A percentile compares a stretch with the other conserved stretches of the same genome.
phyloP scores from a whole-genome alignment of 2,329 filamentous ascomycete species.

The Metarhizium humberi region DNA sequence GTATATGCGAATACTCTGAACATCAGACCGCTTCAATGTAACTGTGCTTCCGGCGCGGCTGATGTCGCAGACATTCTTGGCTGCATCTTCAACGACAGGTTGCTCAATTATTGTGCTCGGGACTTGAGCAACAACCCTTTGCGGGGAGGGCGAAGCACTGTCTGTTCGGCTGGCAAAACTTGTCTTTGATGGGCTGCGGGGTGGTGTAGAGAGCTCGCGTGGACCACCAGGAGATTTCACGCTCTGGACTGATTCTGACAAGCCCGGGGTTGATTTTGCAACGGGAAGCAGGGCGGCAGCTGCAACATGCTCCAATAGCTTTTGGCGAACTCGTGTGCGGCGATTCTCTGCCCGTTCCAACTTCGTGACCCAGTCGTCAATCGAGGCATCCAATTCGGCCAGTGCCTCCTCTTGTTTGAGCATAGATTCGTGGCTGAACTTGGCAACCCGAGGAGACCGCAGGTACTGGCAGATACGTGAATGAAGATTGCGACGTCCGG shows the following conservation, averaged over 20 bases:
- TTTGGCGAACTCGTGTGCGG: conserved; percentile 65
- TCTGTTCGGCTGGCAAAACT: conserved; percentile 19
- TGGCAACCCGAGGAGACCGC: conserved; percentile 58
- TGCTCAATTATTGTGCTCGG: conserved; percentile 48
- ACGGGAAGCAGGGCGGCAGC: conserved; percentile 50
- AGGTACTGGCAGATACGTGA: conserved; percentile 69
- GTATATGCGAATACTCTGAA: conserved; percentile 61
- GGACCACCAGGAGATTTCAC: conserved; percentile 25
- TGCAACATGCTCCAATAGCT: conserved; percentile 72
- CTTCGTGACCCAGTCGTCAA: conserved; percentile 73
- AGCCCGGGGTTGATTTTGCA: conserved; percentile 9
- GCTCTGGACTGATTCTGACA: conserved; percentile 32
- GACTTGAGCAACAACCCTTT: conserved; percentile 42
- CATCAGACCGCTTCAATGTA: conserved; percentile 28
- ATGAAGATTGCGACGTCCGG: conserved; percentile 69
- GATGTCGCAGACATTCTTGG: conserved; percentile 13
- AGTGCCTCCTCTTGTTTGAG: conserved; percentile 74
- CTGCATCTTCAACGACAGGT: conserved; percentile 34
- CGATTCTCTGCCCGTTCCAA: conserved; percentile 74
- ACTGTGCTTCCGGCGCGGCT: conserved; percentile 15
- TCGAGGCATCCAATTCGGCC: conserved; percentile 65
- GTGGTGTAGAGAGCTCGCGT: conserved; percentile 42
- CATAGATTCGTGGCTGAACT: conserved; percentile 65
- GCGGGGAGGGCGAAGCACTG: conserved; percentile 37
- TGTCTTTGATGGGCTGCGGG: conserved; percentile 8